Percentiles rank a stretch among this genome's conserved stretches.
Evolutionary conservation across 768 basidiomycete species (phyloP).

Genomic region (Tulasnella sp.): DNA sequence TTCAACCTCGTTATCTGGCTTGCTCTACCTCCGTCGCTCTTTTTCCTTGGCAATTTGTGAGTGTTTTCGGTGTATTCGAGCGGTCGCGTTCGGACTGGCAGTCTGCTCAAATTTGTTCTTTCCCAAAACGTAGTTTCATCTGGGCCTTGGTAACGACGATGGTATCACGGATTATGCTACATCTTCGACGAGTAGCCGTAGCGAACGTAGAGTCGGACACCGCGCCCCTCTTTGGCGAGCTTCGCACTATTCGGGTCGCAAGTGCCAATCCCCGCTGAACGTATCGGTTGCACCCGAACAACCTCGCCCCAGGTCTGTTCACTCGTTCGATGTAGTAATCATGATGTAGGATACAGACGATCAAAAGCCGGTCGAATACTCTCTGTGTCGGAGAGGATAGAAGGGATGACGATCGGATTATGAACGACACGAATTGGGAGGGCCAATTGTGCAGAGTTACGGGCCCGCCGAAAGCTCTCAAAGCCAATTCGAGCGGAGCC

Average conservation of each 20-base stretch:
- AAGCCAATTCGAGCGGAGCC: no score
- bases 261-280: not conserved
- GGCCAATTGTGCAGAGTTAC: no score
- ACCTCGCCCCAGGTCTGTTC: not conserved
- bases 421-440: no score
- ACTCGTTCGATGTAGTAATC: not conserved
- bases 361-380: no score
- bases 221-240: no score
- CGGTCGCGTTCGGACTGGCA: no score
- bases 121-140: not conserved
- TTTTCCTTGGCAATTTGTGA: not conserved
- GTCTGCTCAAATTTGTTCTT: not conserved
- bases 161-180: slow-evolving; percentile 10
- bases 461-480: no score
- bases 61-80: not conserved
- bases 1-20: not conserved
- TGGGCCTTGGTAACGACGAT: slow-evolving; percentile 4
- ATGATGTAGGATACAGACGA: not conserved
- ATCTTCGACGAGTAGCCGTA: not conserved
- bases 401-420: no score
- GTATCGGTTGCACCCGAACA: not conserved
- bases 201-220: no score
- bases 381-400: no score
- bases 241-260: no score
- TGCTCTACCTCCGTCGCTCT: not conserved